Conservation (phyloP, 2,329 filamentous ascomycete species). For the Ceratocystiopsis minuta region DNA sequence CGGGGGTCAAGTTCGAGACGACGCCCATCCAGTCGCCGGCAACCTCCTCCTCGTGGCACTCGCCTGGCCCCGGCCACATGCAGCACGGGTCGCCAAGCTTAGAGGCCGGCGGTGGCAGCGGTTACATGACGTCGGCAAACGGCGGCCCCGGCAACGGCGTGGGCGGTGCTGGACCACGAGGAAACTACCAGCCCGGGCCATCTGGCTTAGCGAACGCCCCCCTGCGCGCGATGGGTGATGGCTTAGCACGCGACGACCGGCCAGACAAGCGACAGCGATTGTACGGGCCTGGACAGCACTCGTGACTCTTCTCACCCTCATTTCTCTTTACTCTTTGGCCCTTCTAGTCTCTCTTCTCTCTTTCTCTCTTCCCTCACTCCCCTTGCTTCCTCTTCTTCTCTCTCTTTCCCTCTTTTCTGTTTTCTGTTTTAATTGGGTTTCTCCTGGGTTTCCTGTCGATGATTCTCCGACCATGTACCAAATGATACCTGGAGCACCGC, state of each 20-base stretch:
- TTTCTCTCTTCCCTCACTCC: too few species aligned
- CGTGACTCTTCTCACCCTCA: conserved; percentile 1
- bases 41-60: conserved; percentile 30
- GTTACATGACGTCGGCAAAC: conserved; percentile 21
- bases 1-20: conserved; percentile 32
- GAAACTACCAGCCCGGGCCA: not conserved
- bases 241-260: conserved; percentile 20
- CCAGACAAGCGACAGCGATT: conserved; percentile 36
- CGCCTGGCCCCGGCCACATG: conserved; percentile 27
- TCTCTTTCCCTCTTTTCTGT: too few species aligned
- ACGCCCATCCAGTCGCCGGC: conserved; percentile 37
- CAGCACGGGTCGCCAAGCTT: conserved; percentile 30
- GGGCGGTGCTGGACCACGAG: conserved; percentile 18
- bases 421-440: too few species aligned
- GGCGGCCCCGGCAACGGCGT: conserved; percentile 26
- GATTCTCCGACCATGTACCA: too few species aligned
- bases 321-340: too few species aligned
- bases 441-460: too few species aligned
- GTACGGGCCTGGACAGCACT: conserved; percentile 18
- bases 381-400: too few species aligned
- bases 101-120: conserved; percentile 19
- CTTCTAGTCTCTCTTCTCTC: too few species aligned
- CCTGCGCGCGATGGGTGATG: conserved; percentile 17
- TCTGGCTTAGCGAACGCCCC: conserved; percentile 11
- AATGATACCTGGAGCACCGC: too few species aligned